Conservation (phyloP, 2,329 filamentous ascomycete genomes). For the Trichoderma citrinoviride region DNA sequence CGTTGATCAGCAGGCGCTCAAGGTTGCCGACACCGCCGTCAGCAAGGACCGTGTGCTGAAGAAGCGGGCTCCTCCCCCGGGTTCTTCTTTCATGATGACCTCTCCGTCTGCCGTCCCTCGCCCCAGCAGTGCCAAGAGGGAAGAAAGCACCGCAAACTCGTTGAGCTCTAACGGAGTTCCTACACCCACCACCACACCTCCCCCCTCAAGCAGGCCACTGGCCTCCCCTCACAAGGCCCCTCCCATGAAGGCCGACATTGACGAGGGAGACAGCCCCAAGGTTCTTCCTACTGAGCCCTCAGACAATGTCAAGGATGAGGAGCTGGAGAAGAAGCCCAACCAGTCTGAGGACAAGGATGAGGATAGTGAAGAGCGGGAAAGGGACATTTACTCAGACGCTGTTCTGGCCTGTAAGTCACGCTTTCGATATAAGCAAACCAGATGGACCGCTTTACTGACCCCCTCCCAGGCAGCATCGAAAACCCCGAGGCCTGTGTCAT, state of each 20-base stretch:
- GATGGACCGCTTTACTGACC: slow-evolving; percentile 35
- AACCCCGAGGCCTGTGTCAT: slow-evolving; percentile 94
- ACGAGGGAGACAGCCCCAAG: slow-evolving; percentile 77
- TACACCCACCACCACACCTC: slow-evolving; percentile 67
- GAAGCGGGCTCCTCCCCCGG: slow-evolving; percentile 64
- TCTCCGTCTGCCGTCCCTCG: slow-evolving; percentile 63
- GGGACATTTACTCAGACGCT: slow-evolving; percentile 93
- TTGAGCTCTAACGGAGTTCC: slow-evolving; percentile 58
- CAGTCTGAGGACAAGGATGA: slow-evolving; percentile 73
- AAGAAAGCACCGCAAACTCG: slow-evolving; percentile 40
- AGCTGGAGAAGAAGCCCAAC: slow-evolving; percentile 49
- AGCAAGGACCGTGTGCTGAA: slow-evolving; percentile 63
- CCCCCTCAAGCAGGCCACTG: slow-evolving; percentile 48
- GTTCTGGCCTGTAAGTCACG: slow-evolving; percentile 75
- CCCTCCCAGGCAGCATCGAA: slow-evolving; percentile 75
- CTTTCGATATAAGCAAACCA: background rate
- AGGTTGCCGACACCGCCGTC: slow-evolving; percentile 78
- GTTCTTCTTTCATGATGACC: slow-evolving; percentile 53
- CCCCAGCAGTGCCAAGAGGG: slow-evolving; percentile 62
- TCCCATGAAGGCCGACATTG: slow-evolving; percentile 72
- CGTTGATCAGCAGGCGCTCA: slow-evolving; percentile 92
- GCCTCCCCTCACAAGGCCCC: slow-evolving; percentile 61
- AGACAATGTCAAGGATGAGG: slow-evolving; percentile 61
- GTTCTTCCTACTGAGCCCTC: slow-evolving; percentile 70
- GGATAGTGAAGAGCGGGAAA: slow-evolving; percentile 72